Evolutionary conservation across 176 grass and related monocot species (phyloP).

Genomic region (Zoysia pacifica): DNA sequence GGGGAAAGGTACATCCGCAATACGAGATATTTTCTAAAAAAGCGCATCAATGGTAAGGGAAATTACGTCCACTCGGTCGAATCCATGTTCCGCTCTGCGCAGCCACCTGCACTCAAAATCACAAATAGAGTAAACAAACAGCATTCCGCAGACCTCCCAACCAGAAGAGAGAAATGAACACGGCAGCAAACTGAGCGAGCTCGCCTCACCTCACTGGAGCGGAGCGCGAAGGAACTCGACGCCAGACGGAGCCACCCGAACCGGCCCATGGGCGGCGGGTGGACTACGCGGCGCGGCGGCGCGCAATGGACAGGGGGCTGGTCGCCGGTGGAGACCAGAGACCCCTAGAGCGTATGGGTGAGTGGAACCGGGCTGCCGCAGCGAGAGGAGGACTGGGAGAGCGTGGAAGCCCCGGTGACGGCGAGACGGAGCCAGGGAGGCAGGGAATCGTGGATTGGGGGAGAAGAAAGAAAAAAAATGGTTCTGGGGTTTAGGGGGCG

Average conservation of each 20-base stretch:
- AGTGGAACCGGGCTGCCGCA: not conserved
- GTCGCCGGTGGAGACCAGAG: not conserved
- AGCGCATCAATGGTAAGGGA: not conserved
- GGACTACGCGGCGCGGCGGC: not conserved
- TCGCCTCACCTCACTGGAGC: slow-evolving; percentile 51
- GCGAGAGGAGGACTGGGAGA: not conserved
- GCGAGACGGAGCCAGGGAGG: not conserved
- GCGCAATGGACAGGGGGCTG: not conserved
- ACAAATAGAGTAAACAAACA: slow-evolving; percentile 7
- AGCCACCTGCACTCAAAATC: slow-evolving; percentile 24
- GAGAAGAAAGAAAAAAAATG: slow-evolving; percentile 36
- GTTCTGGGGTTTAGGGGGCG: slow-evolving; percentile 1
- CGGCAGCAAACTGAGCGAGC: not conserved
- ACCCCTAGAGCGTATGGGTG: not conserved
- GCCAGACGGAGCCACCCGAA: slow-evolving; percentile 46
- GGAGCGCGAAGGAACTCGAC: slow-evolving; percentile 45
- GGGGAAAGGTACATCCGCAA: no score
- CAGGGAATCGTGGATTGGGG: slow-evolving; percentile 31
- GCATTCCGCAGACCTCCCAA: not conserved
- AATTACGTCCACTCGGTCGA: slow-evolving; percentile 34
- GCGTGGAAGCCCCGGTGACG: not conserved
- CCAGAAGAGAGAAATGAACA: slow-evolving; percentile 15
- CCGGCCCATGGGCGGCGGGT: slow-evolving; percentile 23
- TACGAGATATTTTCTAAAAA: not conserved
- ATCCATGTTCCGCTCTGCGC: slow-evolving; percentile 34